Evolutionary conservation across 202 grass and related monocot genomes (phyloP).

Genomic region (Digitaria exilis): DNA sequence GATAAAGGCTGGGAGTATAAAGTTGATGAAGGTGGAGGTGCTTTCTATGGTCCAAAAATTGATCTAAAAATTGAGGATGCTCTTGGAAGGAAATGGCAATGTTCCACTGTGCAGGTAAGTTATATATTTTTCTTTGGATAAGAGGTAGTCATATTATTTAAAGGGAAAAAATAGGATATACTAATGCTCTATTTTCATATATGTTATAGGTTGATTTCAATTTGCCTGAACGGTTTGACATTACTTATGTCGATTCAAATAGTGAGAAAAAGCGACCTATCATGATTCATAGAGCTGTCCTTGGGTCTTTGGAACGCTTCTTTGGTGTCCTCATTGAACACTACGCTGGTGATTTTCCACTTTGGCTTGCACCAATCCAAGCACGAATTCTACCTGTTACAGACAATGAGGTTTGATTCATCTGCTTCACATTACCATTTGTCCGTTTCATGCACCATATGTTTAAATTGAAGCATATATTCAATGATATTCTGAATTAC

Average conservation of each 20-base stretch:
- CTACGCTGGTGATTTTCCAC: conserved; percentile 96
- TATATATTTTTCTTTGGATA: conserved; percentile 27
- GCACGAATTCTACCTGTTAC: conserved; percentile 86
- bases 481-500: conserved; percentile 3
- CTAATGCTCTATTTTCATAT: background rate
- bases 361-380: conserved; percentile 94
- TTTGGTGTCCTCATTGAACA: conserved; percentile 95
- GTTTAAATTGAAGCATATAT: background rate
- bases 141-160: background rate
- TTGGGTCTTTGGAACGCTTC: conserved; percentile 91
- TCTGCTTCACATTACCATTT: conserved; percentile 31
- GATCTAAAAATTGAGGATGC: conserved; percentile 97
- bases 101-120: conserved; percentile 83
- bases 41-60: conserved; percentile 96
- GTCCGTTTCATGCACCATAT: background rate
- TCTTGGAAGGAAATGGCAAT: conserved; percentile 98
- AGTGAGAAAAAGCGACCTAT: conserved; percentile 82
- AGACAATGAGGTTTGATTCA: conserved; percentile 69
- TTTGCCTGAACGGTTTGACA: conserved; percentile 88
- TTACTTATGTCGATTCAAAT: conserved; percentile 89
- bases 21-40: conserved; percentile 95
- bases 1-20: conserved; percentile 95
- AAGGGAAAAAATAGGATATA: background rate
- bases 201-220: conserved; percentile 90
- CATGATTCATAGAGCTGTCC: conserved; percentile 95